Conservation (phyloP, 2,329 filamentous ascomycete genomes). For the Penicillium sp. region DNA sequence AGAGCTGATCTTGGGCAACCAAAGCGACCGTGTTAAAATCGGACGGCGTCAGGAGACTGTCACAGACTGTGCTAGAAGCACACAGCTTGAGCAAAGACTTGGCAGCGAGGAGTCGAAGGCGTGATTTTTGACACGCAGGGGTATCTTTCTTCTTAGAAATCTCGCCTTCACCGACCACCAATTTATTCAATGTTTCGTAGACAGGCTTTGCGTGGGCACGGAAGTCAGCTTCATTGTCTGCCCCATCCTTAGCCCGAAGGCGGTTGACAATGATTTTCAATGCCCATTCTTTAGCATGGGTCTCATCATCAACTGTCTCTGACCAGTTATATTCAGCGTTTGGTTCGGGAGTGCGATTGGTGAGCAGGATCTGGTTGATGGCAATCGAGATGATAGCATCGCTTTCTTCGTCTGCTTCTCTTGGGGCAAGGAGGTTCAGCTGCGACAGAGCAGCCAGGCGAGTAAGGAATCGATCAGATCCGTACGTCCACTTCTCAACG, state of each 20-base stretch:
- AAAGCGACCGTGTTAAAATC: constrained; percentile 81
- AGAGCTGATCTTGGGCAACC: constrained; percentile 73
- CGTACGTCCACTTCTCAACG: constrained; percentile 71
- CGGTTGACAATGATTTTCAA: constrained; percentile 84
- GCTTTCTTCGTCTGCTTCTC: constrained; percentile 68
- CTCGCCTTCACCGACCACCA: constrained; percentile 75
- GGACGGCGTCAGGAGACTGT: constrained; percentile 66
- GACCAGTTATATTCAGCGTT: constrained; percentile 65
- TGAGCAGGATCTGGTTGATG: constrained; percentile 69
- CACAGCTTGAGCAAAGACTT: constrained; percentile 82
- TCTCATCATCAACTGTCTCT: constrained; percentile 73
- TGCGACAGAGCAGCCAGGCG: constrained; percentile 53
- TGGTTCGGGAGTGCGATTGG: constrained; percentile 57
- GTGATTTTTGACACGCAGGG: constrained; percentile 71
- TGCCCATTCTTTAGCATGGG: constrained; percentile 77
- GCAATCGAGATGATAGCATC: constrained; percentile 77
- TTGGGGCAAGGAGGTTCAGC: constrained; percentile 72
- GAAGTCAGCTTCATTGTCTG: constrained; percentile 43
- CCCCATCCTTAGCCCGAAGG: constrained; percentile 63
- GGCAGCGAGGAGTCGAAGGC: constrained; percentile 77
- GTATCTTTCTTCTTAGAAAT: constrained; percentile 72
- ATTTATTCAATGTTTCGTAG: constrained; percentile 72
- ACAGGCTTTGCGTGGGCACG: constrained; percentile 60
- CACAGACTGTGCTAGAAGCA: constrained; percentile 66
- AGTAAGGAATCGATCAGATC: constrained; percentile 68